Percentiles rank a stretch among this genome's conserved stretches.
Conservation (phyloP, 108 stramenopile genomes). For the Pseudonitzschia multistriata region DNA sequence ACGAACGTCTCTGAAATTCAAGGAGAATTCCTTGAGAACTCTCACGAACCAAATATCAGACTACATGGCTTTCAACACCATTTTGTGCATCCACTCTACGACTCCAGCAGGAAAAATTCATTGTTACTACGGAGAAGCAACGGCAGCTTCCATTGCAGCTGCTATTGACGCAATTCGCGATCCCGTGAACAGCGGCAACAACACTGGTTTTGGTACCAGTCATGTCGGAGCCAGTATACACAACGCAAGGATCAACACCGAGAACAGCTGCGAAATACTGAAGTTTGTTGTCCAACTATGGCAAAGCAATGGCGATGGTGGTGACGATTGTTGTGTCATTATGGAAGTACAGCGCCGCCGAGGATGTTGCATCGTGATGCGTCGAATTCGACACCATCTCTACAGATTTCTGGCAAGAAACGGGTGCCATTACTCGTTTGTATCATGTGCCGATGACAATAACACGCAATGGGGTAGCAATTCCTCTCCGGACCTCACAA, state of each 20-base stretch:
- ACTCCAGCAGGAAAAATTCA: neutral
- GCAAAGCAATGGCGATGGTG: neutral
- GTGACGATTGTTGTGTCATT: neutral
- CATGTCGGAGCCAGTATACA: too few relatives aligned
- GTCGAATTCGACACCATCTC: slow-evolving; percentile 9
- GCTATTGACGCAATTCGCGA: too few relatives aligned
- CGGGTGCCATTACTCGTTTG: neutral
- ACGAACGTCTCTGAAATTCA: slow-evolving; percentile 3
- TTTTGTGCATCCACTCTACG: neutral
- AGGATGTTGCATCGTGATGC: slow-evolving; percentile 17
- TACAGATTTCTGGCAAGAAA: neutral
- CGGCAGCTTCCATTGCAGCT: too few relatives aligned
- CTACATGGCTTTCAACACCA: slow-evolving; percentile 18
- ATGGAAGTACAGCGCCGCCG: slow-evolving; percentile 23
- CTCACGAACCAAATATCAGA: slow-evolving; percentile 12
- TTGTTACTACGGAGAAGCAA: neutral
- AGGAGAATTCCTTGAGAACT: slow-evolving; percentile 9
- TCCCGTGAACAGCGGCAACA: too few relatives aligned
- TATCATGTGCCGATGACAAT: too few relatives aligned
- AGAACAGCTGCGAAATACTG: too few relatives aligned
- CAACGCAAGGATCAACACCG: too few relatives aligned
- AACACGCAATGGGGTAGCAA: too few relatives aligned
- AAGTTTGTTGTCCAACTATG: slow-evolving; percentile 31
- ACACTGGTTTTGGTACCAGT: too few relatives aligned
- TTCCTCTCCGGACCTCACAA: too few relatives aligned